These are phyloP conservation scores for Termitomyces sp. DNA, from an alignment of 768 basidiomycete species.

Conservation along the genomic window DNA sequence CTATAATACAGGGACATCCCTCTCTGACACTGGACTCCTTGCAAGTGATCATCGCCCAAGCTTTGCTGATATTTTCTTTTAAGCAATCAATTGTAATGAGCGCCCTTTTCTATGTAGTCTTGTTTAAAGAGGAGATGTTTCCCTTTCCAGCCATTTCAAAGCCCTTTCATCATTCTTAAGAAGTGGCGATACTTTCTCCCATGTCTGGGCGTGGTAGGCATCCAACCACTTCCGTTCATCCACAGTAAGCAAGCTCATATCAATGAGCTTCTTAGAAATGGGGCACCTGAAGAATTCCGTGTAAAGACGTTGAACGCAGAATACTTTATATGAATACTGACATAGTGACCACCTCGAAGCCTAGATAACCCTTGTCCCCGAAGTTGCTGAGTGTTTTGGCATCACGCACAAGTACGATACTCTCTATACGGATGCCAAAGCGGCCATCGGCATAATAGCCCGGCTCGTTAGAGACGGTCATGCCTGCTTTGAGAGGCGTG, in stretches of 20 bases:
- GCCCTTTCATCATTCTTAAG: slow-evolving; percentile 61
- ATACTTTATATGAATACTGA: slow-evolving; percentile 30
- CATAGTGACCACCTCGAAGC: slow-evolving; percentile 88
- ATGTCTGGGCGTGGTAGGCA: slow-evolving; percentile 74
- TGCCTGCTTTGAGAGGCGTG: slow-evolving; percentile 72
- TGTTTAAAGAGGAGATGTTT: slow-evolving; percentile 42
- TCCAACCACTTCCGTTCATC: slow-evolving; percentile 82
- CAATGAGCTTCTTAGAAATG: slow-evolving; percentile 82
- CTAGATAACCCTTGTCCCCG: slow-evolving; percentile 79
- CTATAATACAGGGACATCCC: slow-evolving; percentile 37
- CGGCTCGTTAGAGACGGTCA: slow-evolving; percentile 93
- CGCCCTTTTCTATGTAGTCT: background rate
- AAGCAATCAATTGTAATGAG: background rate
- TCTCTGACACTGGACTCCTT: slow-evolving; percentile 49
- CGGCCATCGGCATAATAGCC: slow-evolving; percentile 90
- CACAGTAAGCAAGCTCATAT: slow-evolving; percentile 53
- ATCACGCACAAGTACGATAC: slow-evolving; percentile 74
- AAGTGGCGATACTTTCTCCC: slow-evolving; percentile 69
- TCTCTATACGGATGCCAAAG: slow-evolving; percentile 94
- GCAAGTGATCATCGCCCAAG: slow-evolving; percentile 58
- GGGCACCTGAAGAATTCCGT: slow-evolving; percentile 56
- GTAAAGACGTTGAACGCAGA: background rate
- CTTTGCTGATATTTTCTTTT: slow-evolving; percentile 36
- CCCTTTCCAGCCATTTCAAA: slow-evolving; percentile 59
- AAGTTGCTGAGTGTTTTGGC: slow-evolving; percentile 74